phyloP scores from a whole-genome alignment of 108 stramenopile species.

The Thalassiosira profunda region DNA sequence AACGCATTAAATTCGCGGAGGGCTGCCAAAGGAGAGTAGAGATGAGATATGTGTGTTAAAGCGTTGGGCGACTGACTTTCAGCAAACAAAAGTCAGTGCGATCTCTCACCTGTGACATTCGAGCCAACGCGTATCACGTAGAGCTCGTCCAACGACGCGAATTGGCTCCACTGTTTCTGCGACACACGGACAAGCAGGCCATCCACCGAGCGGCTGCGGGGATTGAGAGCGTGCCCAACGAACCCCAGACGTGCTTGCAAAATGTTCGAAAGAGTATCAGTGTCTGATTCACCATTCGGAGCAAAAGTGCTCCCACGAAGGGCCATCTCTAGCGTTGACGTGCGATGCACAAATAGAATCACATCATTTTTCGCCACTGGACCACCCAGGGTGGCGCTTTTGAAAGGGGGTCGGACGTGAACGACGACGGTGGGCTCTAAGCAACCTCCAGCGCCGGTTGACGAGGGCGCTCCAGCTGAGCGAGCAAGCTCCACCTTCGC shows the following conservation, averaged over 20 bases:
- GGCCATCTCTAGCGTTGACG: slow-evolving; percentile 24
- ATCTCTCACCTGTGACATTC: slow-evolving; percentile 50
- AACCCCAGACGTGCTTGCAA: slow-evolving; percentile 39
- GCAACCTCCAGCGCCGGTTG: background rate
- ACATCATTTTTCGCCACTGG: slow-evolving; percentile 33
- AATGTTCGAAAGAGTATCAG: slow-evolving; percentile 6
- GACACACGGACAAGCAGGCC: slow-evolving; percentile 44
- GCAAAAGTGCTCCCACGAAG: slow-evolving; percentile 32
- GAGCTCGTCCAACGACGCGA: slow-evolving; percentile 36
- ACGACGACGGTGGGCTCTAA: slow-evolving; percentile 37
- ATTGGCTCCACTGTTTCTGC: slow-evolving; percentile 37
- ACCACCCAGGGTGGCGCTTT: slow-evolving; percentile 22
- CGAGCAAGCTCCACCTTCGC: slow-evolving; percentile 6
- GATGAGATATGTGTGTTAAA: slow-evolving; percentile 32
- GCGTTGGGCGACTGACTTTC: background rate
- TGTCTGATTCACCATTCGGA: background rate
- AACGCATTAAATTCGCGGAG: slow-evolving; percentile 56
- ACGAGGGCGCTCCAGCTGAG: slow-evolving; percentile 15
- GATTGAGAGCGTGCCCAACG: slow-evolving; percentile 42
- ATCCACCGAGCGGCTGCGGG: slow-evolving; percentile 36
- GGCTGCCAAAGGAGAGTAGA: slow-evolving; percentile 13
- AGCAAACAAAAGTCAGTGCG: background rate
- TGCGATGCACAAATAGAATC: slow-evolving; percentile 32
- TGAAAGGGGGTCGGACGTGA: slow-evolving; percentile 7
- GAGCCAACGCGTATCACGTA: slow-evolving; percentile 48